A percentile compares a stretch with the other conserved stretches of the same genome.
phyloP scores from a whole-genome alignment of 2,329 filamentous ascomycete genomes.

The Ascochyta koolunga region DNA sequence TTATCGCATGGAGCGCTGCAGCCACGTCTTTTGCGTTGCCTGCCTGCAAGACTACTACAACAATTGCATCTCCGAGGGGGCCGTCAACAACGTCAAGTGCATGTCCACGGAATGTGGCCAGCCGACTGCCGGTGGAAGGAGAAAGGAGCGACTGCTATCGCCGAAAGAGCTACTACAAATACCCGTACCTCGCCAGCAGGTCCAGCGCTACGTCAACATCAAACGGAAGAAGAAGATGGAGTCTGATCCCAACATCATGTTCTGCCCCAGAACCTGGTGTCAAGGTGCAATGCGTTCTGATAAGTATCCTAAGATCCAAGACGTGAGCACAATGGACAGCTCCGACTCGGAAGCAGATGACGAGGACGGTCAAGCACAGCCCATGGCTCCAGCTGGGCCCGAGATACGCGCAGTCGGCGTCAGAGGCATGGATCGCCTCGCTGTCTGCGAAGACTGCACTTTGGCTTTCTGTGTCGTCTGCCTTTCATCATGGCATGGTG shows the following conservation, averaged over 20 bases:
- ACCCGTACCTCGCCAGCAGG: conserved; percentile 64
- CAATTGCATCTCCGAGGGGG: conserved; percentile 83
- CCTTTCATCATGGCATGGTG: conserved; percentile 88
- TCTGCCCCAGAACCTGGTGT: conserved; percentile 92
- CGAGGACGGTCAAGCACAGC: background rate
- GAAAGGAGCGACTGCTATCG: conserved; percentile 69
- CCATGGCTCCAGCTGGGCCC: conserved; percentile 13
- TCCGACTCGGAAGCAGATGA: conserved; percentile 49
- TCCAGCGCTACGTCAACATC: conserved; percentile 84
- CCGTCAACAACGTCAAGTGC: conserved; percentile 80
- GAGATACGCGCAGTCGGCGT: conserved; percentile 46
- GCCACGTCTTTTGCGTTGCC: conserved; percentile 87
- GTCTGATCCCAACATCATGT: conserved; percentile 87
- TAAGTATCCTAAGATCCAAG: conserved; percentile 55
- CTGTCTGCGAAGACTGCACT: conserved; percentile 76
- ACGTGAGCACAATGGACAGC: conserved; percentile 49
- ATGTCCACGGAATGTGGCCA: conserved; percentile 76
- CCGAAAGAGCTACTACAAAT: conserved; percentile 76
- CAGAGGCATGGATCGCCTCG: conserved; percentile 69
- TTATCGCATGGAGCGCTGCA: conserved; percentile 81
- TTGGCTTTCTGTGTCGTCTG: conserved; percentile 84
- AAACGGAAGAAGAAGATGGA: conserved; percentile 94
- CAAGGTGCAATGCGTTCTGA: conserved; percentile 76
- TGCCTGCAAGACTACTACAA: conserved; percentile 92
- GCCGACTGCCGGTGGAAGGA: conserved; percentile 20